A percentile compares a stretch with the other conserved stretches of the same genome.
These are phyloP conservation scores for Nannochloris sp. DNA, from an alignment of 139 green algal species.

Conservation along the genomic window DNA sequence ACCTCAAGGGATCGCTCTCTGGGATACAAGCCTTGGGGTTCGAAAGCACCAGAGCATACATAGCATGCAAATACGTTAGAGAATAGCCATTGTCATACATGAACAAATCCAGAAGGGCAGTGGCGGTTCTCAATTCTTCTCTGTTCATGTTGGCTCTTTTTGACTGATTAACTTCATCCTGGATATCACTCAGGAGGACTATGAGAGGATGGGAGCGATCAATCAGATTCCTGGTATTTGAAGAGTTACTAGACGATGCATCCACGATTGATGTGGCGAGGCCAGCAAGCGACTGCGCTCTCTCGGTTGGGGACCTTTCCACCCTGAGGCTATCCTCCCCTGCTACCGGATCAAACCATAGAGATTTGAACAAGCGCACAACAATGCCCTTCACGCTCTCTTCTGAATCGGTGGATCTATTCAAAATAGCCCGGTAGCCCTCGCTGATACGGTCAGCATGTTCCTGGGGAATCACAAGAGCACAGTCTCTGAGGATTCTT, in stretches of 20 bases:
- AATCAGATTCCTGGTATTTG: conserved; percentile 29
- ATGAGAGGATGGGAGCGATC: conserved; percentile 43
- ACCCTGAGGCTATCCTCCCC: neutral
- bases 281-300: conserved; percentile 36
- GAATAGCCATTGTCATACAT: neutral
- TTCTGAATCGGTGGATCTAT: conserved; percentile 35
- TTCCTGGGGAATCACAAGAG: conserved; percentile 25
- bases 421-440: conserved; percentile 49
- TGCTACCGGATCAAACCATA: conserved; percentile 36
- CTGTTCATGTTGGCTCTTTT: conserved; percentile 10
- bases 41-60: conserved; percentile 60
- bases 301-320: conserved; percentile 14
- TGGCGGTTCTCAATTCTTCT: conserved; percentile 29
- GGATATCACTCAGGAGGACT: conserved; percentile 17
- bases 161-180: conserved; percentile 9
- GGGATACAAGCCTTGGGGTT: conserved; percentile 47
- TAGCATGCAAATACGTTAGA: conserved; percentile 45
- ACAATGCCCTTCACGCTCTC: conserved; percentile 50
- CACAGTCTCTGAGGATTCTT: conserved; percentile 72
- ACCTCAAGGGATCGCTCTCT: conserved; percentile 35
- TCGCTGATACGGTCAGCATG: conserved; percentile 41
- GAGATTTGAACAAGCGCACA: conserved; percentile 39
- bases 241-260: conserved; percentile 3
- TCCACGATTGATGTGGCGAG: conserved; percentile 32
- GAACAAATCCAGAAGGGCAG: conserved; percentile 40